phyloP scores from a whole-genome alignment of 805 yeast species.

The Yarrowia sp. region DNA sequence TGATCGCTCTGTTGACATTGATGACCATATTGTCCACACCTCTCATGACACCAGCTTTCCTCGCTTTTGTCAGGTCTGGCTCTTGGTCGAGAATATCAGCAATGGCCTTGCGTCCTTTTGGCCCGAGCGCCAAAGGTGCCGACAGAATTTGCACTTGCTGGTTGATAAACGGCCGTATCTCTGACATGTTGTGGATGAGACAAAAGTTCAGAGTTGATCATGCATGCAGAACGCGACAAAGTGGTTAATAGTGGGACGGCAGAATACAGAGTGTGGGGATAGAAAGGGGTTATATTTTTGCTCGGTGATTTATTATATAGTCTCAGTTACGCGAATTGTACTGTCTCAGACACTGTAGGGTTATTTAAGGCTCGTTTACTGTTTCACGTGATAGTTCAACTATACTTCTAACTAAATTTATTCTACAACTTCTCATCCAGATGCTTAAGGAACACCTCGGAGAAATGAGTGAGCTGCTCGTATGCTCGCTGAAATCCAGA shows the following conservation, averaged over 20 bases:
- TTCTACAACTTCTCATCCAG: constrained; percentile 25
- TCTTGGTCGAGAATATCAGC: background rate
- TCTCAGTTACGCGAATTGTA: too few species aligned
- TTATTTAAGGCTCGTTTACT: too few species aligned
- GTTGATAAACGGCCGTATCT: constrained; percentile 8
- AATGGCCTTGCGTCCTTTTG: background rate
- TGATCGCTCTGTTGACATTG: background rate
- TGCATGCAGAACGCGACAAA: too few species aligned
- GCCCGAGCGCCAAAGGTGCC: constrained; percentile 17
- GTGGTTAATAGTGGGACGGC: too few species aligned
- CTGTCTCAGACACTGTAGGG: too few species aligned
- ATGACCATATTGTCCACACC: constrained; percentile 10
- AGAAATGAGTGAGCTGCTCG: constrained; percentile 70
- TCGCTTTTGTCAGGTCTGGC: background rate
- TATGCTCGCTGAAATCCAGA: constrained; percentile 81
- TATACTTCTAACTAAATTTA: background rate
- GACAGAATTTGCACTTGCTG: constrained; percentile 21
- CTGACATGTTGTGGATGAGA: background rate
- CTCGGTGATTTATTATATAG: too few species aligned
- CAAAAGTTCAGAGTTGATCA: too few species aligned
- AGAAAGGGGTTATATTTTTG: too few species aligned
- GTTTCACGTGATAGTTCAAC: too few species aligned
- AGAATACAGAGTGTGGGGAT: too few species aligned
- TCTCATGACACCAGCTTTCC: background rate
- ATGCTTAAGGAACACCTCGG: constrained; percentile 59